Base-by-base conservation (phyloP, 768 basidiomycete species). In the Hygrocybe punicea region DNA sequence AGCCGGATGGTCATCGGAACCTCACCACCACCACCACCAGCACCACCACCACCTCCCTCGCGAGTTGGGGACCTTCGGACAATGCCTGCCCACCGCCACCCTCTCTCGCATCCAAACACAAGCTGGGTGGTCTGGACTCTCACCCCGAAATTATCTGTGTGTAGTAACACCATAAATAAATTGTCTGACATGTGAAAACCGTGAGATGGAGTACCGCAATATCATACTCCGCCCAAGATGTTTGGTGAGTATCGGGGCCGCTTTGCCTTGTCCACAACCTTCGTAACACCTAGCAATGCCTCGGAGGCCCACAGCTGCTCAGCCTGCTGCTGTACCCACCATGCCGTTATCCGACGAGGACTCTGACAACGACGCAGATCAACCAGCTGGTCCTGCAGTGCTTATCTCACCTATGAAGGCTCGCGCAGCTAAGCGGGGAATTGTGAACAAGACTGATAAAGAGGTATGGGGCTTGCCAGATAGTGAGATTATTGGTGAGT, bases 381-480 rank as follows among this genome's bases (percentile, higher is more conserved):
- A 29, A 29, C 29, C 29, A 4, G 29, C 29, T 29, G 29, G 29
- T 23, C 46, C 46, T 17, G 46, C 62, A 16, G 57, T 60, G 6
- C 36, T 55, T 52, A 29, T 52, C 3, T 63, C 62, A 9, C 62
- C 59, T 40, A 57, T 60, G 24, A 60, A 63, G 23, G 35, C 6
- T 14, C 29, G 24, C 17, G 40, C 19, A 14, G 10, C 7, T 24
- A 17, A 23, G 48, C 29, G 4, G 7, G 24, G 6, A n/a, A 53
- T 63, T 24, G 45, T 40, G 10, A 53, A 40, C 29, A 4, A 58
- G 40, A 29, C 17, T 33, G 59, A 60, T 46, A 23, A 37, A 17
- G 58, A 62, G 40, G 58, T 58, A 34, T 63, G 59, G 62, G 23
- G 49, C 25, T 13, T 49, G 17, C 9, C 51, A n/a, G 62, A 63